Conservation (phyloP, 441 rosid species). For the Erodium texanum region DNA sequence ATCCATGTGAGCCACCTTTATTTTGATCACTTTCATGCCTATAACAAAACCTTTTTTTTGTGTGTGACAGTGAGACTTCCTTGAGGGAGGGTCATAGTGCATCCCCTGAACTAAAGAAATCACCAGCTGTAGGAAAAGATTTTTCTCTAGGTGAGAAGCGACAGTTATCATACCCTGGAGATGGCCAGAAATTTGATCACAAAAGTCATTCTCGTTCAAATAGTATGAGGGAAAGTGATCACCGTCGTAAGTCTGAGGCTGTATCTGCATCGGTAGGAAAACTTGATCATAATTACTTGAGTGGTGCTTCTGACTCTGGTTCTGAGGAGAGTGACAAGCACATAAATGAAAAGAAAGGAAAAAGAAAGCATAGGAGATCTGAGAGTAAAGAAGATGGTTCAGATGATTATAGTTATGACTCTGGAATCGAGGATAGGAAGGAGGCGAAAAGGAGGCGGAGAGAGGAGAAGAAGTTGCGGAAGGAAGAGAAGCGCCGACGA, state of each 20-base stretch:
- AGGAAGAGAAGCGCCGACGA: slow-evolving; percentile 75
- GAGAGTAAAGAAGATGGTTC: slow-evolving; percentile 47
- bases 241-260: slow-evolving; percentile 22
- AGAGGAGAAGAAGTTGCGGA: slow-evolving; percentile 71
- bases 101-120: slow-evolving; percentile 31
- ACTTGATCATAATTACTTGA: slow-evolving; percentile 29
- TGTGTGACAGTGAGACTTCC: slow-evolving; percentile 37
- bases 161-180: slow-evolving; percentile 9
- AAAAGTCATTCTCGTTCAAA: slow-evolving; percentile 24
- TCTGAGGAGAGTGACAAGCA: slow-evolving; percentile 43
- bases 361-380: slow-evolving; percentile 54
- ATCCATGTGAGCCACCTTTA: neutral
- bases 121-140: slow-evolving; percentile 23
- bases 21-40: neutral
- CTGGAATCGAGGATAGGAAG: slow-evolving; percentile 68
- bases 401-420: slow-evolving; percentile 39
- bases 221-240: slow-evolving; percentile 26
- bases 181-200: slow-evolving; percentile 34
- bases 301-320: slow-evolving; percentile 34
- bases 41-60: no score
- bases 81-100: slow-evolving; percentile 26
- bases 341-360: slow-evolving; percentile 38
- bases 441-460: slow-evolving; percentile 77
- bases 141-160: no score
- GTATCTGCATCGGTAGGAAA: slow-evolving; percentile 24